Conservation (phyloP, 305 asterid species). For the Solanum chacoense region DNA sequence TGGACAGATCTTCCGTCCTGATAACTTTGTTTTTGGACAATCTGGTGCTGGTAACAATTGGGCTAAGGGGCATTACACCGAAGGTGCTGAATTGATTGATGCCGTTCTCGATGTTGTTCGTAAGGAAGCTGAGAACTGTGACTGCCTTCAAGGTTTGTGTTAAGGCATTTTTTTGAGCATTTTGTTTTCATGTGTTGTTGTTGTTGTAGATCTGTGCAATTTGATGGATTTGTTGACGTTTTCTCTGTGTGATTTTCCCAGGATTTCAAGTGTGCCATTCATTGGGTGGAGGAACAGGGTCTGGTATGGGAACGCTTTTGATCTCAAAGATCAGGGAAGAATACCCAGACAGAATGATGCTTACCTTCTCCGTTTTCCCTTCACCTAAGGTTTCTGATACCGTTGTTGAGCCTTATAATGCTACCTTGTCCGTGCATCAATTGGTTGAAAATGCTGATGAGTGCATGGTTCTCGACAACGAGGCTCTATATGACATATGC, state of each 20-base stretch:
- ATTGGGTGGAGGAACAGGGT: conserved; percentile 37
- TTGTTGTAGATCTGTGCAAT: not conserved
- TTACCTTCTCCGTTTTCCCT: conserved; percentile 36
- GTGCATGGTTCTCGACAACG: conserved; percentile 36
- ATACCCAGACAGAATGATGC: conserved; percentile 38
- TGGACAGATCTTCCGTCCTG: conserved; percentile 67
- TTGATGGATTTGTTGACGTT: not conserved
- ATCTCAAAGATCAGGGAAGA: conserved; percentile 37
- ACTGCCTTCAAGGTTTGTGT: conserved; percentile 51
- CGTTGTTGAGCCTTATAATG: conserved; percentile 41
- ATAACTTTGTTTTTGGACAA: conserved; percentile 63
- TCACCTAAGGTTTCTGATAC: conserved; percentile 42
- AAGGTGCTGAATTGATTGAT: conserved; percentile 64
- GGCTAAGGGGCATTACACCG: conserved; percentile 69
- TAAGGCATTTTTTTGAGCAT: not conserved
- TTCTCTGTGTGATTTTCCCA: not conserved
- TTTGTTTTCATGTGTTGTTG: not conserved
- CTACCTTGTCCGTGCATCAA: conserved; percentile 34
- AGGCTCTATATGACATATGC: conserved; percentile 34
- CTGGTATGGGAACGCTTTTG: conserved; percentile 37
- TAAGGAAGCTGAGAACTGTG: conserved; percentile 69
- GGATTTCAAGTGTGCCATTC: conserved; percentile 41
- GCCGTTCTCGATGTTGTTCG: conserved; percentile 69
- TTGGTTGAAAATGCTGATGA: conserved; percentile 38
- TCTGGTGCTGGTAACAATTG: conserved; percentile 71